Conservation (phyloP, 331 rosid species). For the Cydonia oblonga region DNA sequence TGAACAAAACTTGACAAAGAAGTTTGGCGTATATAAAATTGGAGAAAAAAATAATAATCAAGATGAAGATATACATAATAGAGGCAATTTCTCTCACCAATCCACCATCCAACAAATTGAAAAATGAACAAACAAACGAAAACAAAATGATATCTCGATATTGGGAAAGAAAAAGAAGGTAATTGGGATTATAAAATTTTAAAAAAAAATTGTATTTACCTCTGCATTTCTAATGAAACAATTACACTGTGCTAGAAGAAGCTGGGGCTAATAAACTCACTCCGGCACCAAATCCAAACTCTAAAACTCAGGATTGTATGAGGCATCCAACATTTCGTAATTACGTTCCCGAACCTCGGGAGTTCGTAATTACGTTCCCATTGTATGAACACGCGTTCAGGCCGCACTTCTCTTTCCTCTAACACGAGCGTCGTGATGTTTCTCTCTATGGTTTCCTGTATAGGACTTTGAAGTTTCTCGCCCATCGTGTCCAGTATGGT, state of each 20-base stretch:
- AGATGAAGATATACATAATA: conserved; percentile 38
- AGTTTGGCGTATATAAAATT: not conserved
- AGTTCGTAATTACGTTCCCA: conserved; percentile 10
- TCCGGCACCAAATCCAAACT: too few species aligned
- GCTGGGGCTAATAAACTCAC: conserved; percentile 8
- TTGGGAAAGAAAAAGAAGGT: not conserved
- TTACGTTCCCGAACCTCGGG: too few species aligned
- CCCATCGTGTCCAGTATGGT: conserved; percentile 40
- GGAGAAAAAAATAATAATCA: conserved; percentile 12
- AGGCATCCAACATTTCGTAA: not conserved
- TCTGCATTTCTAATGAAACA: conserved; percentile 20
- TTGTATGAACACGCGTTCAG: conserved; percentile 18
- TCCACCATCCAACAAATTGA: conserved; percentile 30
- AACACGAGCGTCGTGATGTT: conserved; percentile 13
- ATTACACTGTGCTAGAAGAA: conserved; percentile 26
- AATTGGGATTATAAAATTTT: conserved; percentile 1
- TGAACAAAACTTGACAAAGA: too few species aligned
- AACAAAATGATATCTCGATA: conserved; percentile 8
- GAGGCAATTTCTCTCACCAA: conserved; percentile 15
- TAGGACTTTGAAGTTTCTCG: conserved; percentile 35
- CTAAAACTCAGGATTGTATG: not conserved
- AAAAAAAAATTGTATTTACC: conserved; percentile 6
- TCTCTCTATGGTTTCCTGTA: conserved; percentile 24
- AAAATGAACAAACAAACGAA: not conserved
- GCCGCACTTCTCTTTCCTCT: conserved; percentile 49